phyloP scores from a whole-genome alignment of 2,329 filamentous ascomycete species.

The Ceratocystiopsis brevicomis region DNA sequence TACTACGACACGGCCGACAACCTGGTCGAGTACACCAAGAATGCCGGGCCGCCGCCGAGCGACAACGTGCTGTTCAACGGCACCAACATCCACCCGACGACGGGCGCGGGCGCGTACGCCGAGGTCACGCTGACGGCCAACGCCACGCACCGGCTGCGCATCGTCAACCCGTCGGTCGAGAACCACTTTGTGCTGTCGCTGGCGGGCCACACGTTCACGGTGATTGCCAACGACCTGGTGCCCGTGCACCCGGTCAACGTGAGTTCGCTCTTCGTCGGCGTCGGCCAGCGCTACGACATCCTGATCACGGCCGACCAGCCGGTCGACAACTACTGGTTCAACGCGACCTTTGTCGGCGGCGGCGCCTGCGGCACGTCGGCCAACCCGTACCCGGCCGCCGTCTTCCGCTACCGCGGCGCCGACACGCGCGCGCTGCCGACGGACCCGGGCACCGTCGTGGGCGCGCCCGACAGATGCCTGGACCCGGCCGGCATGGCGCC shows the following conservation, averaged over 20 bases:
- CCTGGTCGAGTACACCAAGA: conserved; percentile 16
- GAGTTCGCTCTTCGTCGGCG: conserved; percentile 28
- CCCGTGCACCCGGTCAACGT: conserved; percentile 30
- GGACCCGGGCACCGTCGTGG: conserved; percentile 11
- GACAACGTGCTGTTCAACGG: conserved; percentile 29
- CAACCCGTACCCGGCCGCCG: conserved; percentile 17
- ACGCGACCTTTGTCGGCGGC: conserved; percentile 10
- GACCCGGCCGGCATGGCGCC: conserved; percentile 9
- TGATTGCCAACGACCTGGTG: conserved; percentile 33
- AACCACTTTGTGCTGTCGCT: conserved; percentile 31
- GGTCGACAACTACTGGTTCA: conserved; percentile 15
- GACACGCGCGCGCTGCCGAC: conserved; percentile 13
- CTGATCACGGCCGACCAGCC: conserved; percentile 22
- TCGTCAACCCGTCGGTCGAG: conserved; percentile 32
- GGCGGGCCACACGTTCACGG: conserved; percentile 27
- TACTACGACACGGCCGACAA: conserved; percentile 25
- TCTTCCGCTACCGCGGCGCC: conserved; percentile 21
- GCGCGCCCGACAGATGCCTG: conserved; percentile 8
- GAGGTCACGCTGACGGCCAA: conserved; percentile 21
- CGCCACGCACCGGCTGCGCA: conserved; percentile 28
- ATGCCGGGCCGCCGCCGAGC: conserved; percentile 12
- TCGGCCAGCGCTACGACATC: conserved; percentile 27
- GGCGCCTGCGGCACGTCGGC: conserved; percentile 9
- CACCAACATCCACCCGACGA: conserved; percentile 16
- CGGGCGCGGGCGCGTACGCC: conserved; percentile 15